Base-by-base conservation (phyloP, 2,329 filamentous ascomycete genomes). In the Shiraia bambusicola region DNA sequence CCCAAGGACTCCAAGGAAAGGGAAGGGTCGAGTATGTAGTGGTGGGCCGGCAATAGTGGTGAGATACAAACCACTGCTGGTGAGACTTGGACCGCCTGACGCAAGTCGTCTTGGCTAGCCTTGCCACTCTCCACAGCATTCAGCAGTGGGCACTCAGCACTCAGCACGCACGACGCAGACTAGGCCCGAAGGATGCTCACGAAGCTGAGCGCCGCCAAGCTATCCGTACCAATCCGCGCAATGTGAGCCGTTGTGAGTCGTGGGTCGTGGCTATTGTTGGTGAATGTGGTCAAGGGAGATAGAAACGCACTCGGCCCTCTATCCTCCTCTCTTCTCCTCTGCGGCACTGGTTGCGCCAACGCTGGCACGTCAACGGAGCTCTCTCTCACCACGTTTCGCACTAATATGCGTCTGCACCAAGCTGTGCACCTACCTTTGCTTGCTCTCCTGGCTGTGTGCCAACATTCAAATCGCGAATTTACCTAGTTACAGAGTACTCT, bases 61-160 rank as follows among this genome's bases (percentile, higher is more conserved):
- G 42, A 45, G 49, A 35, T 12, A 17, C 33, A 37, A 37, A 31
- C 32, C 42, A 24, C 38, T 26, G 44, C 36, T 46, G 45, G n/a
- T 54, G 48, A 56, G 50, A 58, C 52, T 45, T 37, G 33, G 35
- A 46, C 34, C 47, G 52, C 52, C 48, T 55, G 47, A 49, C 49
- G 45, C 40, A 44, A 37, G 36, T 50, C 33, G 41, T 40, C 44
- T 49, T 42, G 42, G 45, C 40, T 42, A 43, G 37, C 42, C 49
- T 24, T 45, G 40, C 40, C 39, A 43, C 46, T 49, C 49, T 50
- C 49, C 51, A 52, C 54, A 56, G 49, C 48, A 53, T 50, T n/a
- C n/a, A n/a, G n/a, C n/a, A n/a, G n/a, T n/a, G n/a, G n/a, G n/a
- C n/a, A n/a, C n/a, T n/a, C n/a, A n/a, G n/a, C n/a, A n/a, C 45